Base-by-base conservation (phyloP, 768 basidiomycete genomes). In the Solioccasus polychromus region DNA sequence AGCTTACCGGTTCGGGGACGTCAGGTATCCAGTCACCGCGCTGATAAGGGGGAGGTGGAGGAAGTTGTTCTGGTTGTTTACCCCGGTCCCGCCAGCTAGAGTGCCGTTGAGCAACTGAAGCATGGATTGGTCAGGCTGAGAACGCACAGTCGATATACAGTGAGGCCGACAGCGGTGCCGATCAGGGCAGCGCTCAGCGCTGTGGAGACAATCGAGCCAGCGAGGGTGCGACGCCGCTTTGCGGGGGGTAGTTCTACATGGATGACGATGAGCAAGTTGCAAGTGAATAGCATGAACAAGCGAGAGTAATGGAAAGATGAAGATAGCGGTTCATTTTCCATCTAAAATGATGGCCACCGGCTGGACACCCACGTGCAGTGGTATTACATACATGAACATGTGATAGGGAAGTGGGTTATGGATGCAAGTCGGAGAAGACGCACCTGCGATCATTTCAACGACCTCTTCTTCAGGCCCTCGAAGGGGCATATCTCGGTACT, bases 111-210 rank as follows among this genome's bases (percentile, higher is more conserved):
- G 34, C 39, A 18, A 44, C 42, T 47, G 22, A 28, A 18, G 17
- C 38, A 38, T 4, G 31, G 28, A 32, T 11, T 24, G 22, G 23
- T 41, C 35, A 43, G 31, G 20, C 22, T 23, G 46, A 39, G 29
- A 26, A 77, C 87, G 71, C 63, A 91, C 89, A 92, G 71, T 66
- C 87, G 79, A 70, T 90, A 92, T 32, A 90, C 87, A 35, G 88
- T 89, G 51, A 91, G 74, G 48, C 89, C 89, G 41, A 92, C 89
- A 14, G 90, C 90, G 18, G 87, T 84, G 47, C 89, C 87, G 49
- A 92, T 87, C 47, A 92, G 77, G 36, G 88, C 90, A 52, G 89
- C 88, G 68, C 78, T 88, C 67, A 92, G 71, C 44, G 90, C 89
- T 25, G 88, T 87, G 14, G 87, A 85, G 51, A 91, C 79, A 58